Evolutionary conservation across 2,329 filamentous ascomycete genomes (phyloP), one percentile per base, ranked within the genome.

Genomic region (Fusarium tuaranense): DNA sequence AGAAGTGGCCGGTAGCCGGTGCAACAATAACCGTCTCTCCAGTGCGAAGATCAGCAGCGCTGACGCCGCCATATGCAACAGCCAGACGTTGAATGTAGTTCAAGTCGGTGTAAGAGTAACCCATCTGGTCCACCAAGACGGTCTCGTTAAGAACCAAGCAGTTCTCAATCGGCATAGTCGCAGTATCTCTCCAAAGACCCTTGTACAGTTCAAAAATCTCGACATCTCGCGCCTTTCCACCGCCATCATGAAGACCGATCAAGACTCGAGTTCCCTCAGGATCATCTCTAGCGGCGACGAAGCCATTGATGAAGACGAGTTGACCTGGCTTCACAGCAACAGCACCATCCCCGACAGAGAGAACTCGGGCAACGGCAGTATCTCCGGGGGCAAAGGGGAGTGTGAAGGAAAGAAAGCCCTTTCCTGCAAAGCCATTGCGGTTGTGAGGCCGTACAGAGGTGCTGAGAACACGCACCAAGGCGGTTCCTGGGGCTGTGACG

Each of bases 1-100:
- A 77, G 16, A 73, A 77, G 8, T 77, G 71, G 0, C 75, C 75
- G 1, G 73, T 76, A 0, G 74, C 74, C 2, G 73, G 71, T 0
- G 73, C 74, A 1, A 67, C 71, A 18, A 76, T 68, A 2, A 76
- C 63, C 0, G 73, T 74, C 1, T 76, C 68, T 1, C 74, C 74
- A 1, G 59, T 32, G 7, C 22, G 62, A 4, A 76, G 51, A 2
- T 30, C 14, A 1, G 73, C 66, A 1, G 71, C 55, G 1, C 18
- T 66, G 7, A 76, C n/a, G 6, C 73, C 66, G 0, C 73, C 71
- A 6, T 76, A 72, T 3, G 71, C 73, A 7, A 76, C 61, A 2
- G 71, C 53, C 1, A 76, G 53, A 7, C 73, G 68, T 8, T 76
- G 63, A 1, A 76, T 72, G 18, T 76, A 76, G 55, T 38, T 72